Evolutionary conservation across 1,284 basidiomycete species (phyloP), one percentile per base, ranked within the genome.

Genomic region (Takashimella koratensis): DNA sequence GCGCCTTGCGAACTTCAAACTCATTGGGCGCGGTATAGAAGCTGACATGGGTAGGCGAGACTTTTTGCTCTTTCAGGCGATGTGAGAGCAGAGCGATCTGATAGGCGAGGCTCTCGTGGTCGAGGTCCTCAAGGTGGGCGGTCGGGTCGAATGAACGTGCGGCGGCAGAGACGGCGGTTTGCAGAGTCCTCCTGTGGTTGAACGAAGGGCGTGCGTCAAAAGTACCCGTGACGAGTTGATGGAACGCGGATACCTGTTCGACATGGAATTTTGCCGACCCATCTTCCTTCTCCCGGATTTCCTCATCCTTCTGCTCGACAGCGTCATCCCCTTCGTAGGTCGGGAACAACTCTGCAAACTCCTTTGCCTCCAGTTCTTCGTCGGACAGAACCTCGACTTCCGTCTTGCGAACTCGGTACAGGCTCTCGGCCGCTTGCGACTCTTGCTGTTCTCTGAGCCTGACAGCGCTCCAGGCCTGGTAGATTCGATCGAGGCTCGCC

Each of bases 311-410:
- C 16, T 54, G 48, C 4, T 66, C 66, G 30, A 36, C 16, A 8
- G 30, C 30, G 41, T 72, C 67, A 23, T 86, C 74, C 22, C 81
- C 80, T 43, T 86, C 86, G 66, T 87, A 97, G 20, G 85, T 83
- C 2, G 94, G 92, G 75, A 98, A 97, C 45, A 96, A 73, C 2
- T 81, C 75, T 22, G 83, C 76, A 69, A 96, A 90, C 66, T 97
- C 94, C 56, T 81, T 79, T 70, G 88, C 88, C 66, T 95, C 88
- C 36, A 81, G 67, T 61, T 89, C 87, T 10, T 83, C 83, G 57
- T 93, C 94, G 11, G 81, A 82, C 10, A 82, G 75, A 23, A 81
- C 80, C 24, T 82, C 79, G 47, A 88, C 77, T 26, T 84, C 81
- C 24, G 82, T 75, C 52, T 80, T 80, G 43, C 83, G 85, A 51